Percentiles rank a stretch among this genome's conserved stretches.
Evolutionary conservation across 495 filamentous ascomycete species (phyloP).

Genomic region (Xanthoparmelia taractica): DNA sequence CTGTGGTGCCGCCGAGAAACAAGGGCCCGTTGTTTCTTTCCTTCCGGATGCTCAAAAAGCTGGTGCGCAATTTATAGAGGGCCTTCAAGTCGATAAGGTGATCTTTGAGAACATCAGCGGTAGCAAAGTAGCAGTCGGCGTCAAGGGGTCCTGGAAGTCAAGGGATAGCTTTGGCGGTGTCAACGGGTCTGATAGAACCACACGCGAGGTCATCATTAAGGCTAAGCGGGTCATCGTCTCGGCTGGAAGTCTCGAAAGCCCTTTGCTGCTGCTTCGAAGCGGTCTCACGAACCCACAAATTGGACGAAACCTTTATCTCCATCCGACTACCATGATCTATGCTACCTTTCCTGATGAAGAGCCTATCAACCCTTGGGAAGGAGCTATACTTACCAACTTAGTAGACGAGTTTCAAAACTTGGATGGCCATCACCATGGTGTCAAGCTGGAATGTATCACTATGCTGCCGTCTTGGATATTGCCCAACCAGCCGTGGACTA

Average conservation of each 20-base stretch:
- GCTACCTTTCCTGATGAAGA: constrained; percentile 52
- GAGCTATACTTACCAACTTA: constrained; percentile 65
- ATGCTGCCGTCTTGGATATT: constrained; percentile 58
- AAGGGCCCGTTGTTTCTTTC: constrained; percentile 69
- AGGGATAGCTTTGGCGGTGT: constrained; percentile 54
- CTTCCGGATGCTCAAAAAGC: constrained; percentile 67
- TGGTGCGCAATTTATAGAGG: constrained; percentile 74
- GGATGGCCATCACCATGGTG: constrained; percentile 75
- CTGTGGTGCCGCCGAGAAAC: constrained; percentile 64
- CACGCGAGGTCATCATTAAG: constrained; percentile 57
- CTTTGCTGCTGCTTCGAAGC: constrained; percentile 66
- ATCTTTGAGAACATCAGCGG: constrained; percentile 51
- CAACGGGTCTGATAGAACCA: constrained; percentile 39
- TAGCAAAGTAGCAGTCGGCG: constrained; percentile 55
- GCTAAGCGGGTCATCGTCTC: constrained; percentile 79
- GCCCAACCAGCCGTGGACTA: constrained; percentile 52
- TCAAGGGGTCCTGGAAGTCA: constrained; percentile 66
- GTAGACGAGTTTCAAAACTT: constrained; percentile 74
- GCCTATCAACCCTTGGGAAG: constrained; percentile 70
- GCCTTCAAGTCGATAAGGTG: constrained; percentile 59
- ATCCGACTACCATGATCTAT: constrained; percentile 58
- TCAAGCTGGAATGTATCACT: constrained; percentile 63
- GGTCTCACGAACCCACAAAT: constrained; percentile 71
- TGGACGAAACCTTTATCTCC: constrained; percentile 74
- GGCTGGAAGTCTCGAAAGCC: constrained; percentile 64